Base-by-base conservation (phyloP, 2,329 filamentous ascomycete species). In the Aspergillus brunneoviolaceus region DNA sequence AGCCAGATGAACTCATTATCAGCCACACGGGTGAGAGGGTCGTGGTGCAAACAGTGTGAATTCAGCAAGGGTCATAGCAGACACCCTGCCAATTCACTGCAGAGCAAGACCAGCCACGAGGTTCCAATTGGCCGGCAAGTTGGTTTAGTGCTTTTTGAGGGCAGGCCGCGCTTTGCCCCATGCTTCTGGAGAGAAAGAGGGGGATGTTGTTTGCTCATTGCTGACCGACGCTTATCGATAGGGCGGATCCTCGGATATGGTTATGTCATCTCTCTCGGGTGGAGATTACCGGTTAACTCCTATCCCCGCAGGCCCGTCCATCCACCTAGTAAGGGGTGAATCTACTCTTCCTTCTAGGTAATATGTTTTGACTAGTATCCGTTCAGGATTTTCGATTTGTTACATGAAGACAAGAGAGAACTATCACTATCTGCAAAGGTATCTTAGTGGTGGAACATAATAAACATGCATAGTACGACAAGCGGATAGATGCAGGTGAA, bases 1-100 rank as follows among this genome's bases (percentile, higher is more conserved):
- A 65, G 51, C 61, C 58, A 39, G 63, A 61, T 39, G 69, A 65
- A 60, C 70, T 73, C 74, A 77, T 76, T 45, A 58, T 69, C 63
- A 54, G 59, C 42, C 55, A 33, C 47, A 53, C 49, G 51, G 47
- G 21, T 31, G 59, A 55, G 59, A 57, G 58, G 59, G 59, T 51
- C 10, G 19, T 49, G 23, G 23, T 23, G 45, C 48, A 23, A 42
- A 56, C 42, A 49, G 57, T 60, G 54, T 55, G 59, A 50, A 29
- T 31, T 50, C 19, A 27, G 53, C 54, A 51, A 49, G 33, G 51
- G 27, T 63, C 53, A 61, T 65, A 58, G 56, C 58, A 60, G 19
- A 42, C 50, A 50, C 33, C 52, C 16, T 9, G 9, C 16, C 14
- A 45, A 9, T 45, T 31, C 29, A 58, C 52, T 57, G 27, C 49